Percentiles rank a stretch among this genome's conserved stretches.
phyloP scores from a whole-genome alignment of 768 basidiomycete species.

The Lactarius quietus region DNA sequence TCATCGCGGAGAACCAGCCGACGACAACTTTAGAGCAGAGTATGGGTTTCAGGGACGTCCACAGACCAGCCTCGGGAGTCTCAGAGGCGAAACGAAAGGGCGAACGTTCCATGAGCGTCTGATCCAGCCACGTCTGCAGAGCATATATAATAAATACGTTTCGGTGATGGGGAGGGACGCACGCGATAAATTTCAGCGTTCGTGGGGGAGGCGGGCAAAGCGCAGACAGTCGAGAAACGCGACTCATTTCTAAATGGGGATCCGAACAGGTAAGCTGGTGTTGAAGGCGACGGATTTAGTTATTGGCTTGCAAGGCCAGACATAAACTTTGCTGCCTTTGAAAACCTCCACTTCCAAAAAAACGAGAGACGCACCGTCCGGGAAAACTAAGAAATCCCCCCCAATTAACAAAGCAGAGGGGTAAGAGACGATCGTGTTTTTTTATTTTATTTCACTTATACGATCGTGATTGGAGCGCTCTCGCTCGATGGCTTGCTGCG shows the following conservation, averaged over 20 bases:
- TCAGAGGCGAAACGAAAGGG: too few species aligned
- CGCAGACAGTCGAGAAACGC: conserved; percentile 64
- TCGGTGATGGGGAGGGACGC: conserved; percentile 26
- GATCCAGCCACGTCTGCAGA: conserved; percentile 74
- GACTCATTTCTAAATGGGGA: conserved; percentile 85
- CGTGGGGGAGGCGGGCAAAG: conserved; percentile 57
- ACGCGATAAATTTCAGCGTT: conserved; percentile 62
- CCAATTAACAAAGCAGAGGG: neutral
- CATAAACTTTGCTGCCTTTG: neutral
- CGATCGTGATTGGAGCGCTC: conserved; percentile 73
- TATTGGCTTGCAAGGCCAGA: neutral
- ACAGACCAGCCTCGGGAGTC: too few species aligned
- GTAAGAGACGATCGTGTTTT: conserved; percentile 28
- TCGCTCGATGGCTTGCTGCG: conserved; percentile 80
- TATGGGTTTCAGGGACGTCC: too few species aligned
- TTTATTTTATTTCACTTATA: too few species aligned
- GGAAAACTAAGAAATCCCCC: conserved; percentile 40
- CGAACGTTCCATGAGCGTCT: conserved; percentile 64
- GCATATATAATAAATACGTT: neutral
- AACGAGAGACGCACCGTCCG: conserved; percentile 63
- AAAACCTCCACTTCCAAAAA: conserved; percentile 73
- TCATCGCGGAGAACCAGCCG: conserved; percentile 63
- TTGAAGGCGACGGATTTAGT: conserved; percentile 5
- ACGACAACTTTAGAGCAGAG: conserved; percentile 36
- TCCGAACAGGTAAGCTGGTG: conserved; percentile 65